A percentile compares a stretch with the other conserved stretches of the same genome.
Conservation (phyloP, 2,329 filamentous ascomycete genomes). For the Podosphaera fusca region DNA sequence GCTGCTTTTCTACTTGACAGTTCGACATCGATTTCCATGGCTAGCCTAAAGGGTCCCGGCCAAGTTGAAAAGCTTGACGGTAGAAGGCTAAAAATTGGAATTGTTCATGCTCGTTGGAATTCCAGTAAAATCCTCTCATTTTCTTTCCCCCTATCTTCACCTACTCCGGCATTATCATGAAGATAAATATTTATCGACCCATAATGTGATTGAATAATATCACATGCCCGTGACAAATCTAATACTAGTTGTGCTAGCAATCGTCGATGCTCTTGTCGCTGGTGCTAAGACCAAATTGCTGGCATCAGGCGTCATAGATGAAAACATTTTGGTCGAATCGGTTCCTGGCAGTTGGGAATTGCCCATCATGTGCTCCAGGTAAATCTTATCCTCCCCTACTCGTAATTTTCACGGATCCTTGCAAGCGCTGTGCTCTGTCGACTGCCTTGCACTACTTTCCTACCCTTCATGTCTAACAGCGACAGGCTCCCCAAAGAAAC, state of each 20-base stretch:
- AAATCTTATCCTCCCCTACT: conserved; percentile 1
- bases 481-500: not conserved
- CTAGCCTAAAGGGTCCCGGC: conserved; percentile 33
- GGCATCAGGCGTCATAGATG: conserved; percentile 57
- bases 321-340: conserved; percentile 72
- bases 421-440: not conserved
- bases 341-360: conserved; percentile 92
- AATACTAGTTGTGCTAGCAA: conserved; percentile 23
- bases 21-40: conserved; percentile 5
- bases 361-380: conserved; percentile 50
- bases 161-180: not conserved
- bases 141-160: not conserved
- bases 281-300: conserved; percentile 61
- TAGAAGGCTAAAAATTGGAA: conserved; percentile 64
- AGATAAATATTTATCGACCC: not conserved
- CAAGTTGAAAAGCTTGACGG: conserved; percentile 39
- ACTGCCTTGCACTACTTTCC: conserved; percentile 14
- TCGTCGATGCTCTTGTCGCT: conserved; percentile 66
- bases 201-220: not conserved
- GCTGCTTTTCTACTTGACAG: too few species aligned
- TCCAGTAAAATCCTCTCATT: conserved; percentile 7
- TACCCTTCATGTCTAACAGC: too few species aligned
- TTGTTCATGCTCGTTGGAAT: conserved; percentile 95
- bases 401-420: not conserved
- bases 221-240: not conserved